phyloP scores from a whole-genome alignment of 108 stramenopile species.

The Fistulifera pelliculosa region DNA sequence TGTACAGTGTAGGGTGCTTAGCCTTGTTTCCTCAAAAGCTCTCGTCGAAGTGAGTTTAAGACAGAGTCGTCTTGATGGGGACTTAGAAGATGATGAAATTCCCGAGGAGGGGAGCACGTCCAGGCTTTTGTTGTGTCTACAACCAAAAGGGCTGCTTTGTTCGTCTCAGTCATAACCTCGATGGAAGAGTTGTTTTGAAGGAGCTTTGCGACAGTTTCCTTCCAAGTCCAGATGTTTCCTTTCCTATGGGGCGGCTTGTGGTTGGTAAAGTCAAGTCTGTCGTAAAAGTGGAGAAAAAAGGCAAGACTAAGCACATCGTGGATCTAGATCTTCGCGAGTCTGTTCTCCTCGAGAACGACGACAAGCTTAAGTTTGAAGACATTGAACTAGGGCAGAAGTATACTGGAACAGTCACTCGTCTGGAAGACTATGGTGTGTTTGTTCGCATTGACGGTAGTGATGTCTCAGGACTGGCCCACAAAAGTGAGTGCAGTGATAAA shows the following conservation, averaged over 20 bases:
- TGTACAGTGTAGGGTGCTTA: conserved; percentile 61
- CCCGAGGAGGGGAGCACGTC: conserved; percentile 58
- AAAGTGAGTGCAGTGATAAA: conserved; percentile 84
- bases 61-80: conserved; percentile 52
- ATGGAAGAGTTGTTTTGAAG: conserved; percentile 82
- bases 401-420: conserved; percentile 74
- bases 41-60: conserved; percentile 71
- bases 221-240: conserved; percentile 58
- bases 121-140: conserved; percentile 83
- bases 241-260: conserved; percentile 86
- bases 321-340: conserved; percentile 82
- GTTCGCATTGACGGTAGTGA: conserved; percentile 82
- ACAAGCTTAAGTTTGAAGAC: conserved; percentile 58
- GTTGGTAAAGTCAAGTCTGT: conserved; percentile 75
- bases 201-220: conserved; percentile 86
- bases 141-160: conserved; percentile 91
- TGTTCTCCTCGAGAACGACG: conserved; percentile 39
- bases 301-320: conserved; percentile 24
- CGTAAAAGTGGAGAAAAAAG: conserved; percentile 15
- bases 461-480: conserved; percentile 84
- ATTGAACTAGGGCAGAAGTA: conserved; percentile 67
- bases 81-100: conserved; percentile 64
- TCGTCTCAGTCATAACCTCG: conserved; percentile 61
- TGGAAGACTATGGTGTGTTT: conserved; percentile 90
- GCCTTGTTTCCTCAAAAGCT: conserved; percentile 21